Evolutionary conservation across 768 basidiomycete species (phyloP).

Genomic region (Leccinum uliginosum): DNA sequence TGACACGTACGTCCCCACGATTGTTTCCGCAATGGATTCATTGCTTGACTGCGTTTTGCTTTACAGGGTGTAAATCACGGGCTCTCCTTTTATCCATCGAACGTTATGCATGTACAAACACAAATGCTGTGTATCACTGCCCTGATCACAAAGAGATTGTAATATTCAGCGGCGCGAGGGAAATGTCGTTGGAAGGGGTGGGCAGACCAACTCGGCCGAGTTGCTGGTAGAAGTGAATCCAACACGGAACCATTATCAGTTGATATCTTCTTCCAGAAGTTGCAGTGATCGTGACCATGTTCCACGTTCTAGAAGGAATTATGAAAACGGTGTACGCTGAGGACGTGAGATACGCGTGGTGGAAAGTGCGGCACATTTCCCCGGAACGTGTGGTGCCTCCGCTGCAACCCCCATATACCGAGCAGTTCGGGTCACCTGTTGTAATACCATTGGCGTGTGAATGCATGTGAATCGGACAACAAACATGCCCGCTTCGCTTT

Average conservation of each 20-base stretch:
- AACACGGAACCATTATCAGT: background rate
- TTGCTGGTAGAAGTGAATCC: background rate
- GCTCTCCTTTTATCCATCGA: background rate
- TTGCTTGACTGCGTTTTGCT: background rate
- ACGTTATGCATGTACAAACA: slow-evolving; percentile 19
- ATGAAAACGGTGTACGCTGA: background rate
- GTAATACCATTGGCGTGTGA: background rate
- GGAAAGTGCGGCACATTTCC: background rate
- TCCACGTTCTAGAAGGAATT: background rate
- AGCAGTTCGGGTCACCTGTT: background rate
- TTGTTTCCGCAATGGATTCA: background rate
- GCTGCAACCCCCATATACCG: no score
- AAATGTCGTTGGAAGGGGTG: background rate
- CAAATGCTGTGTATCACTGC: slow-evolving; percentile 18
- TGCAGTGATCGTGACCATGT: background rate
- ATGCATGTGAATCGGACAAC: background rate
- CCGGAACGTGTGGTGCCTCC: background rate
- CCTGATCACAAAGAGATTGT: slow-evolving; percentile 1
- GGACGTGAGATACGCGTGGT: background rate
- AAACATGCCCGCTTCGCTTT: background rate
- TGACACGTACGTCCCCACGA: slow-evolving; percentile 49
- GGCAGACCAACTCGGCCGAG: background rate
- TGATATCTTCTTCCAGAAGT: background rate
- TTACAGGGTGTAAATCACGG: slow-evolving; percentile 34
- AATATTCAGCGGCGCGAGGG: background rate